Evolutionary conservation across 768 basidiomycete genomes (phyloP).

Genomic region (Gloeostereum incarnatum): DNA sequence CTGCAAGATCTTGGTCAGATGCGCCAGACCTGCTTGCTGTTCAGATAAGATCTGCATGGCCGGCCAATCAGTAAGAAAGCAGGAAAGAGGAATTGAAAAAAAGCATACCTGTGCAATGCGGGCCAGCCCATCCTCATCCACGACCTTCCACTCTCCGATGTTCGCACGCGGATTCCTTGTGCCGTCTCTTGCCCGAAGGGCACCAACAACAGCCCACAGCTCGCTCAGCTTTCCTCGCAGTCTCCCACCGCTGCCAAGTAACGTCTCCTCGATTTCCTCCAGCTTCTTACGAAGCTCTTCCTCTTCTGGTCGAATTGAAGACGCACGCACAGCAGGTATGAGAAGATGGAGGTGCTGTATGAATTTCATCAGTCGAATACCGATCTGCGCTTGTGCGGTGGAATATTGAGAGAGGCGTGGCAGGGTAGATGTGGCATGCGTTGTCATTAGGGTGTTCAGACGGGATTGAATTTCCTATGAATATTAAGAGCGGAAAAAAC

Average conservation of each 20-base stretch:
- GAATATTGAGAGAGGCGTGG: constrained; percentile 58
- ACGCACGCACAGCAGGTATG: constrained; percentile 66
- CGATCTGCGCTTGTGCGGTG: constrained; percentile 57
- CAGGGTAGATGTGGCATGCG: constrained; percentile 57
- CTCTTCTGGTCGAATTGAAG: constrained; percentile 72
- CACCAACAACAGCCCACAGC: constrained; percentile 77
- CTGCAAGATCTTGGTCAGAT: constrained; percentile 69
- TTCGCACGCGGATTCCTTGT: constrained; percentile 26
- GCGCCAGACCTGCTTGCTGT: constrained; percentile 73
- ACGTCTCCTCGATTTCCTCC: constrained; percentile 25
- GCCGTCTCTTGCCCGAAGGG: constrained; percentile 50
- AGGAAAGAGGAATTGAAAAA: constrained; percentile 3
- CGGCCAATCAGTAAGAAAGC: constrained; percentile 1
- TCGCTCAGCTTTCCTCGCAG: constrained; percentile 72
- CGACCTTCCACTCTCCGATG: constrained; percentile 75
- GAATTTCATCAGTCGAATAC: constrained; percentile 58
- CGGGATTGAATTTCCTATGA: constrained; percentile 58
- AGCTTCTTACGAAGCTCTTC: constrained; percentile 42
- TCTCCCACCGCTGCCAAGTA: constrained; percentile 26
- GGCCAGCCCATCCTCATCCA: constrained; percentile 75
- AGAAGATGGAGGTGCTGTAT: constrained; percentile 74
- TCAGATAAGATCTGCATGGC: constrained; percentile 54
- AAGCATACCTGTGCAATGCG: constrained; percentile 60
- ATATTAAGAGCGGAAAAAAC: constrained; percentile 5
- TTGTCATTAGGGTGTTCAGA: constrained; percentile 47